These are phyloP conservation scores for Aspergillus biplanus DNA, from an alignment of 495 filamentous ascomycete genomes.

Conservation along the genomic window DNA sequence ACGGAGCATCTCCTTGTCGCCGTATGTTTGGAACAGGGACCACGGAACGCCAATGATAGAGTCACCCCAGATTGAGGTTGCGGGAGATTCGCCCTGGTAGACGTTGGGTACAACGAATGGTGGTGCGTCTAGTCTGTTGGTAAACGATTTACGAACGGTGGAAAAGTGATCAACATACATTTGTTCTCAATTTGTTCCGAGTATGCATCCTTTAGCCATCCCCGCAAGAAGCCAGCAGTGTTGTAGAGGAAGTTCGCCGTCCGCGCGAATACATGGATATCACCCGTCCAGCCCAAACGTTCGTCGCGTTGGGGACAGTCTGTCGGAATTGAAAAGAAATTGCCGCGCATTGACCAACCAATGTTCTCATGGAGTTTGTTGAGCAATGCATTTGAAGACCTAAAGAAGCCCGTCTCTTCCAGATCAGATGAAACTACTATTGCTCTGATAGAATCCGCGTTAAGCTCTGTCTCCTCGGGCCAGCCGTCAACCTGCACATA, in stretches of 20 bases:
- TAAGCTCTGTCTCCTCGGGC: slow-evolving; percentile 25
- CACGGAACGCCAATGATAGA: slow-evolving; percentile 50
- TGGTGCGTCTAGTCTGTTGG: too few species aligned
- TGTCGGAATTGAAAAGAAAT: slow-evolving; percentile 58
- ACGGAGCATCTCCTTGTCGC: slow-evolving; percentile 45
- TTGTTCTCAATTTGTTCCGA: slow-evolving; percentile 39
- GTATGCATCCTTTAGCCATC: slow-evolving; percentile 52
- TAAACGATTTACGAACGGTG: too few species aligned
- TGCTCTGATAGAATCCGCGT: slow-evolving; percentile 36
- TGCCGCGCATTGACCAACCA: slow-evolving; percentile 59
- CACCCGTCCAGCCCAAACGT: slow-evolving; percentile 61
- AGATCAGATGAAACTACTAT: slow-evolving; percentile 57
- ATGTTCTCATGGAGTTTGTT: slow-evolving; percentile 57
- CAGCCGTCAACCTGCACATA: slow-evolving; percentile 56
- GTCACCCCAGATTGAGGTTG: slow-evolving; percentile 53
- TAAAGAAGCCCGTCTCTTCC: slow-evolving; percentile 49
- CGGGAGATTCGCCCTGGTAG: slow-evolving; percentile 29
- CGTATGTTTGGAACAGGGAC: slow-evolving; percentile 48
- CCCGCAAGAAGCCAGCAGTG: slow-evolving; percentile 50
- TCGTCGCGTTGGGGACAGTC: slow-evolving; percentile 63
- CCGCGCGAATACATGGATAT: slow-evolving; percentile 56
- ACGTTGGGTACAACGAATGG: slow-evolving; percentile 49
- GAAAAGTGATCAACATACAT: too few species aligned
- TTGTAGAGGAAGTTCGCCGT: slow-evolving; percentile 58
- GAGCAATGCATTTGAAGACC: slow-evolving; percentile 49